Conservation (phyloP, 1,284 basidiomycete genomes). For the Leccinum subfulvum region DNA sequence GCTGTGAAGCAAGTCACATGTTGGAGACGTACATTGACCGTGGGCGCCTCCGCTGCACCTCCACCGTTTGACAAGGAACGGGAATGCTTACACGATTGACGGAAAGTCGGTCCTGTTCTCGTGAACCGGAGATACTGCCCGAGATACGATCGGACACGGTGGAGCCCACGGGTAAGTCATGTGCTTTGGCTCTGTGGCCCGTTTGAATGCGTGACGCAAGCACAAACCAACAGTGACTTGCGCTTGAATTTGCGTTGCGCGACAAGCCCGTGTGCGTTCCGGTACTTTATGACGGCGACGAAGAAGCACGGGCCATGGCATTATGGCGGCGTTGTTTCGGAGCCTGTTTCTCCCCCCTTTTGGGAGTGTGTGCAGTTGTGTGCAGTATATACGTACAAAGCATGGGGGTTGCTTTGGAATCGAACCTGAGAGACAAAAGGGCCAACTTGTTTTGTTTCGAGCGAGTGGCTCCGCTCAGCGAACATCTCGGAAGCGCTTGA, state of each 20-base stretch:
- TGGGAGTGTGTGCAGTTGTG: neutral
- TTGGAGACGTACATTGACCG: neutral
- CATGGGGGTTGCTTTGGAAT: neutral
- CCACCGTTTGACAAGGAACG: neutral
- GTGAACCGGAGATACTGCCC: slow-evolving; percentile 6
- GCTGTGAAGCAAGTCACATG: neutral
- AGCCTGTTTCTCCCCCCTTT: neutral
- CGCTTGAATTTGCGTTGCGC: neutral
- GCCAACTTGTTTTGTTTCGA: neutral
- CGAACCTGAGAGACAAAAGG: neutral
- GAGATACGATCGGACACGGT: slow-evolving; percentile 6
- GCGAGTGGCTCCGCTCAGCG: neutral
- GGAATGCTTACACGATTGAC: neutral
- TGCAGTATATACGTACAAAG: slow-evolving; percentile 8
- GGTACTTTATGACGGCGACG: slow-evolving; percentile 2
- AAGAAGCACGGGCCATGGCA: neutral
- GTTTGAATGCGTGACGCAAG: slow-evolving; percentile 1
- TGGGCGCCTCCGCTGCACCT: slow-evolving; percentile 2
- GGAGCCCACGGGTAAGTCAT: neutral
- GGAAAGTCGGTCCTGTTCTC: neutral
- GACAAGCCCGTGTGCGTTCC: neutral
- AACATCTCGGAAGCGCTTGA: neutral
- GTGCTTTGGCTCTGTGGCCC: neutral
- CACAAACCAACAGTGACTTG: neutral
- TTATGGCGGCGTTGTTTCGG: slow-evolving; percentile 1